Evolutionary conservation across 805 yeast genomes (phyloP).

Genomic region (Debaryomyces hansenii): DNA sequence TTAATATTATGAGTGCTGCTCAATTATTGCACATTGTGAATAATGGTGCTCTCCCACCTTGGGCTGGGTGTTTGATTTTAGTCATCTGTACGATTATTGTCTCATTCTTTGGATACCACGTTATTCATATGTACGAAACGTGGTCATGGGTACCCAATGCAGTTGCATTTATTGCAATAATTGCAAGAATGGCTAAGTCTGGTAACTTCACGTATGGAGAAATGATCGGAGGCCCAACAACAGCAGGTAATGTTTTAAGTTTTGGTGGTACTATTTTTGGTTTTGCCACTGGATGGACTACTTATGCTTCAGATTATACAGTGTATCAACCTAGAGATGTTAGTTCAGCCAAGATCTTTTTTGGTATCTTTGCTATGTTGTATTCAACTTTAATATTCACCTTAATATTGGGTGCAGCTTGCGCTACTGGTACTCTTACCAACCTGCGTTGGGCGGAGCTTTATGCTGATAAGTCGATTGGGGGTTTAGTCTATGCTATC

Average conservation of each 20-base stretch:
- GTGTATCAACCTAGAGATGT: slow-evolving; percentile 76
- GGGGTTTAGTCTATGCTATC: slow-evolving; percentile 82
- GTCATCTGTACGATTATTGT: slow-evolving; percentile 67
- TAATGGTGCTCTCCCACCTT: slow-evolving; percentile 67
- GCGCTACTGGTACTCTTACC: slow-evolving; percentile 26
- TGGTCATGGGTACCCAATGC: slow-evolving; percentile 87
- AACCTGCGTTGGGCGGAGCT: slow-evolving; percentile 45
- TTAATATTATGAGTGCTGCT: slow-evolving; percentile 86
- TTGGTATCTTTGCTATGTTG: slow-evolving; percentile 54
- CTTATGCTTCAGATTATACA: slow-evolving; percentile 90
- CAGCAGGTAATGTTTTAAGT: slow-evolving; percentile 75
- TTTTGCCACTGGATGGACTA: slow-evolving; percentile 92
- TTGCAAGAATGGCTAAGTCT: slow-evolving; percentile 71
- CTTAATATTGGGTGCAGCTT: slow-evolving; percentile 32
- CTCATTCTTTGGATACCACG: slow-evolving; percentile 80
- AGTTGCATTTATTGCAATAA: slow-evolving; percentile 71
- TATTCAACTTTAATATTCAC: slow-evolving; percentile 26
- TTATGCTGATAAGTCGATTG: slow-evolving; percentile 58
- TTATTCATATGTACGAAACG: slow-evolving; percentile 79
- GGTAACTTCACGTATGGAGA: slow-evolving; percentile 50
- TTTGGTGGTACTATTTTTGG: slow-evolving; percentile 85
- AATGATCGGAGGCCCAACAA: slow-evolving; percentile 53
- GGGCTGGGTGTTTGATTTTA: slow-evolving; percentile 86
- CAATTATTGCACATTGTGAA: slow-evolving; percentile 79
- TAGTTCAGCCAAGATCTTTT: slow-evolving; percentile 58